Evolutionary conservation across 495 filamentous ascomycete species (phyloP), one percentile per base, ranked within the genome.

Genomic region (Pyrenopolyporus hunteri): DNA sequence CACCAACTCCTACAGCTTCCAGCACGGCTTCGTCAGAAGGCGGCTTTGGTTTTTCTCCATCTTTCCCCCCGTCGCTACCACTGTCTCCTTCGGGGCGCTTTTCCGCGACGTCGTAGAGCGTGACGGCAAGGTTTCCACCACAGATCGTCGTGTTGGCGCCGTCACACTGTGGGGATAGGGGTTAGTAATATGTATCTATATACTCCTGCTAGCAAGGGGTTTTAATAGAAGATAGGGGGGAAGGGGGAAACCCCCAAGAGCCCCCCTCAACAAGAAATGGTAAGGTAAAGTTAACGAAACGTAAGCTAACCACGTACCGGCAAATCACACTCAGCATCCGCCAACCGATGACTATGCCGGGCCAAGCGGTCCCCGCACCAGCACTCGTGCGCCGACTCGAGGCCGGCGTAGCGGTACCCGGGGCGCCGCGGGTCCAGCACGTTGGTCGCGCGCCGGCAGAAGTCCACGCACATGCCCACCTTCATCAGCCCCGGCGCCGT

Each of bases 331-430:
- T 29, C 63, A 10, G 22, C 40, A 37, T 82, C 77, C 4, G 51
- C 7, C 3, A 79, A 37, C 23, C 72, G 64, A 22, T 40, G 51
- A 3, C 73, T 69, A 14, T 77, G 62, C 14, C 56, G 33, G 4
- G 68, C 73, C 5, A 82, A 29, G 1, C 52, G 48, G 20, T 74
- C 59, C 6, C 76, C 73, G 59, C 80, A 83, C 74, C 78, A 82
- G 73, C 81, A 83, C 74, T 83, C 78, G 28, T 68, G 72, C 14
- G 78, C 58, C 68, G 72, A 79, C 70, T 83, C 79, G 49, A 83
- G 47, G 19, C 78, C 81, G 2, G 78, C 79, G 64, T 66, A 79
- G 26, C 49, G 57, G 66, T 65, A 79, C 22, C 59, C 60, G 31
- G 39, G 37, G 31, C 23, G 22, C 2, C 23, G 31, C 5, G 23